Evolutionary conservation across 495 filamentous ascomycete genomes (phyloP).

Genomic region (Neurospora discreta): DNA sequence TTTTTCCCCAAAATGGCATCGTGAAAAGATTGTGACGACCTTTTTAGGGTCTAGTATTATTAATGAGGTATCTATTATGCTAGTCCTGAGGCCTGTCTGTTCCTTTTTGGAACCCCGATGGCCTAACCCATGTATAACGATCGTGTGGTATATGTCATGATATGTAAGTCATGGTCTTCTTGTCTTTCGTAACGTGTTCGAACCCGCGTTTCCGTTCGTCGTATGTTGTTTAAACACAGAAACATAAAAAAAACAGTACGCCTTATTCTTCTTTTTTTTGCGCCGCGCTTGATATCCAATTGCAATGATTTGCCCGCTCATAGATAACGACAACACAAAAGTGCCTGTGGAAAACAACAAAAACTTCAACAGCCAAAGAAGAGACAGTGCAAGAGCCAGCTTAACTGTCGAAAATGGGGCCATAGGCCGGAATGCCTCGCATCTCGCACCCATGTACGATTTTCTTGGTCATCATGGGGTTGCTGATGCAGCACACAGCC

Average conservation of each 20-base stretch:
- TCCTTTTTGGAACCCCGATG: too few relatives aligned
- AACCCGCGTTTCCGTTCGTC: background rate
- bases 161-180: background rate
- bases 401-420: conserved; percentile 68
- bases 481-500: conserved; percentile 62
- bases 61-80: background rate
- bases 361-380: background rate
- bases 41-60: background rate
- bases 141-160: background rate
- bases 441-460: conserved; percentile 54
- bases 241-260: background rate
- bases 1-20: too few relatives aligned
- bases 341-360: background rate
- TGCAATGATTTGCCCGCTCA: background rate
- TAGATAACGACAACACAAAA: background rate
- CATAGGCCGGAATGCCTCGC: conserved; percentile 58
- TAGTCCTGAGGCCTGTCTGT: too few relatives aligned
- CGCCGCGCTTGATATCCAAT: background rate
- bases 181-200: background rate
- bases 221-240: background rate
- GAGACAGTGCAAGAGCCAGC: background rate
- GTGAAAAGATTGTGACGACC: background rate
- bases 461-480: conserved; percentile 47
- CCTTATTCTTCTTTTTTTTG: background rate
- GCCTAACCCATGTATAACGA: too few relatives aligned